Evolutionary conservation across 2,329 filamentous ascomycete genomes (phyloP).

Genomic region (Ophiocordyceps polyrhachis-furcata): DNA sequence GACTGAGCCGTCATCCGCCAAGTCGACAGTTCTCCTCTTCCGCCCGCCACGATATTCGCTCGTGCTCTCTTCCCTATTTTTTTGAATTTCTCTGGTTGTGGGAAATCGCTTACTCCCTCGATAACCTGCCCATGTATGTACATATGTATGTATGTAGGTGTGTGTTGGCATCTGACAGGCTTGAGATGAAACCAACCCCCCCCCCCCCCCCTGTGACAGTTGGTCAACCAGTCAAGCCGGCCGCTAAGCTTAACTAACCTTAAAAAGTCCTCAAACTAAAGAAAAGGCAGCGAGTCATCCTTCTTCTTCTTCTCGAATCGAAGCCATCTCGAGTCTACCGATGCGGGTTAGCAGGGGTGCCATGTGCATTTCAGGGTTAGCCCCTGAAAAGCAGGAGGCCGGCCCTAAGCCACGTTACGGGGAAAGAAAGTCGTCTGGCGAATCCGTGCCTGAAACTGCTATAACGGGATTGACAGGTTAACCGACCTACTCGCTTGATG

Average conservation of each 20-base stretch:
- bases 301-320: neutral
- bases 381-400: neutral
- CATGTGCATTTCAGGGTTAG: neutral
- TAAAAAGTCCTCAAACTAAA: neutral
- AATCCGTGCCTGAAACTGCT: neutral
- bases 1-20: neutral
- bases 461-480: neutral
- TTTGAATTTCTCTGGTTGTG: too few species aligned
- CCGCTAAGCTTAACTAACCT: neutral
- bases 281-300: neutral
- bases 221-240: neutral
- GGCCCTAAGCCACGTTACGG: neutral
- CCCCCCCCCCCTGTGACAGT: neutral
- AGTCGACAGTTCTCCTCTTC: neutral
- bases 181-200: neutral
- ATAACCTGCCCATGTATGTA: too few species aligned
- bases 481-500: neutral
- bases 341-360: too few species aligned
- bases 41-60: neutral
- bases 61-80: neutral
- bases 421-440: too few species aligned
- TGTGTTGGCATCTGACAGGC: neutral
- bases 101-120: too few species aligned
- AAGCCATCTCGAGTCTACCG: too few species aligned
- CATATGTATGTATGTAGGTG: too few species aligned